Percentiles rank a stretch among this genome's conserved stretches.
Evolutionary conservation across 495 filamentous ascomycete species (phyloP).

Genomic region (Aspergillus bertholletiae): DNA sequence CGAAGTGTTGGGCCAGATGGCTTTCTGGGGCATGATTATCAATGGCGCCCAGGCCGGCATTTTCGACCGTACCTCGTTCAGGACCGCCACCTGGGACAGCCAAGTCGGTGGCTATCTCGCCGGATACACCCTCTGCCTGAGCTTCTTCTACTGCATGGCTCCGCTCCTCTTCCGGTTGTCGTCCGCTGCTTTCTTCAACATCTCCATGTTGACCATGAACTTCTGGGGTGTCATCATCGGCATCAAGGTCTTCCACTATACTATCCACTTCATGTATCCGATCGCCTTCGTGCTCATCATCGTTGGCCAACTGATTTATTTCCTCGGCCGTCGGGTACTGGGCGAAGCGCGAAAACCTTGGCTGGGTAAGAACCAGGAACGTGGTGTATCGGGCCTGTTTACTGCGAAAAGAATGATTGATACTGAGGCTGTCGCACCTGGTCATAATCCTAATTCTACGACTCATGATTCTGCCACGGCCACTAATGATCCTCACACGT

Average conservation of each 20-base stretch:
- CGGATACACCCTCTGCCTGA: constrained; percentile 81
- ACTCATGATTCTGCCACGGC: not conserved
- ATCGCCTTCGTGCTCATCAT: constrained; percentile 93
- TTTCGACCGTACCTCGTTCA: constrained; percentile 77
- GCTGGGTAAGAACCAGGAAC: constrained; percentile 81
- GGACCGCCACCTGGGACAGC: constrained; percentile 59
- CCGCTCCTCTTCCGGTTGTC: constrained; percentile 86
- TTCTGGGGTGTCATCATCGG: constrained; percentile 97
- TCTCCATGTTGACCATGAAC: constrained; percentile 88
- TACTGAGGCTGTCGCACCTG: constrained; percentile 7
- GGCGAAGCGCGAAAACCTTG: constrained; percentile 96
- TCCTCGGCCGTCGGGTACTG: constrained; percentile 65
- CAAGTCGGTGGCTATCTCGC: constrained; percentile 74
- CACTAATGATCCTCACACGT: constrained; percentile 2
- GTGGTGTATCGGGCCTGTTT: constrained; percentile 75
- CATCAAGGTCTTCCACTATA: constrained; percentile 74
- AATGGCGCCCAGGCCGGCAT: constrained; percentile 87
- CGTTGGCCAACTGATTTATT: constrained; percentile 77
- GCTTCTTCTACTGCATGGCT: constrained; percentile 81
- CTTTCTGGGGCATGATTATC: constrained; percentile 85
- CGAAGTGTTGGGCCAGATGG: constrained; percentile 89
- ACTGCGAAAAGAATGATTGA: constrained; percentile 82
- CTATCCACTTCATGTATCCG: constrained; percentile 87
- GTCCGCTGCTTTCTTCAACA: constrained; percentile 93
- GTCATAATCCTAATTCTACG: constrained; percentile 6